Evolutionary conservation across 2,329 filamentous ascomycete species (phyloP).

Genomic region (Esteya vermicola): DNA sequence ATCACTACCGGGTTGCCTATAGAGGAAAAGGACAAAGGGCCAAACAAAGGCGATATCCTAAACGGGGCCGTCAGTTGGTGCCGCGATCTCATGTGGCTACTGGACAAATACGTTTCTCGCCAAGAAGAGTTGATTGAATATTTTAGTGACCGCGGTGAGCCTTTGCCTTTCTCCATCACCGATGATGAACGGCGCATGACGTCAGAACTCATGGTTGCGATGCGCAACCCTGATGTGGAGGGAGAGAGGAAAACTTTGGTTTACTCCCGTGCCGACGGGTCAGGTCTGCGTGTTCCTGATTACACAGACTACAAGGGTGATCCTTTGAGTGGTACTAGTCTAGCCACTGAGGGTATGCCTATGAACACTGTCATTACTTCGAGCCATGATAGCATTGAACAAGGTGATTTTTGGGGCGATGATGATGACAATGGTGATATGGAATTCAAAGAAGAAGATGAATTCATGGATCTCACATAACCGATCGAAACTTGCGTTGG

Average conservation of each 20-base stretch:
- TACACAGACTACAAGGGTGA: conserved; percentile 89
- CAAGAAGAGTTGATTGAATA: conserved; percentile 74
- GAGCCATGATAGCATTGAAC: conserved; percentile 30
- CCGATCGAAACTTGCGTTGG: too few species aligned
- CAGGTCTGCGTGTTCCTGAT: conserved; percentile 77
- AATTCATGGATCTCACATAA: conserved; percentile 11
- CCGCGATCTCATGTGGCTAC: conserved; percentile 92
- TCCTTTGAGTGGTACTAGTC: conserved; percentile 37
- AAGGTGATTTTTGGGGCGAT: conserved; percentile 50
- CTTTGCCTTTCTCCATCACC: conserved; percentile 66
- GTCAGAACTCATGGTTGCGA: conserved; percentile 75
- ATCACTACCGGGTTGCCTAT: conserved; percentile 87
- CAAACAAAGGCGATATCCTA: conserved; percentile 96
- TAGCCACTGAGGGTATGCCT: conserved; percentile 20
- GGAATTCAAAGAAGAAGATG: conserved; percentile 13
- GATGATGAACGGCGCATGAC: conserved; percentile 96
- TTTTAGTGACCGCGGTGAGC: conserved; percentile 57
- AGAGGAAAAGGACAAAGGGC: conserved; percentile 96
- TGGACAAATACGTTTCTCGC: conserved; percentile 77
- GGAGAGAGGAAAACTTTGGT: conserved; percentile 34
- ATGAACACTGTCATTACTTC: conserved; percentile 18
- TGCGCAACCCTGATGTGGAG: conserved; percentile 55
- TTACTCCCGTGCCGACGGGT: conserved; percentile 73
- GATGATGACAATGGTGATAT: conserved; percentile 59
- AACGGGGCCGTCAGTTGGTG: conserved; percentile 97